Percentiles rank a stretch among this genome's conserved stretches.
These are phyloP conservation scores for Termitomyces sp. DNA, from an alignment of 768 basidiomycete genomes.

Conservation along the genomic window DNA sequence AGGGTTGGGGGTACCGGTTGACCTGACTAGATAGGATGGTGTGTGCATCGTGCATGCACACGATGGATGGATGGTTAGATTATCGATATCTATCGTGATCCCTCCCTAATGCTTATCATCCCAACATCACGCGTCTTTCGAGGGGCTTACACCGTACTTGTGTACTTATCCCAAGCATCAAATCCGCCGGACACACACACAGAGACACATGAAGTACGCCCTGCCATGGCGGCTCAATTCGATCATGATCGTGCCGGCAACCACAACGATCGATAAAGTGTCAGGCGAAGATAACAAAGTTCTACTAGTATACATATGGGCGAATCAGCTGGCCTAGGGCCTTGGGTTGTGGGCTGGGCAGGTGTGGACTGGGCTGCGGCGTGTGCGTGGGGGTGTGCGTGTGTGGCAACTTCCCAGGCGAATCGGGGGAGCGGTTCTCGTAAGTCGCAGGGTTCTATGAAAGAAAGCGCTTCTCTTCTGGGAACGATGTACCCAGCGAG, in stretches of 20 bases:
- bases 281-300: neutral
- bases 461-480: neutral
- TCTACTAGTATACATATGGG: neutral
- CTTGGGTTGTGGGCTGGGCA: neutral
- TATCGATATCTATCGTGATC: neutral
- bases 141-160: neutral
- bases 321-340: neutral
- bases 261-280: neutral
- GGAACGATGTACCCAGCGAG: neutral
- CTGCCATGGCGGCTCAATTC: neutral
- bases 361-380: neutral
- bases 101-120: neutral
- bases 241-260: conserved; percentile 1
- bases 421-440: neutral
- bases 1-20: neutral
- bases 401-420: neutral
- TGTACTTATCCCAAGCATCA: neutral
- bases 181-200: neutral
- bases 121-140: neutral
- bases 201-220: too few relatives aligned
- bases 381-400: neutral
- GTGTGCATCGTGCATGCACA: neutral
- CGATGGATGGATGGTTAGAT: neutral
- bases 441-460: too few relatives aligned
- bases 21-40: neutral